Evolutionary conservation across 164 flowering plant species (phyloP).

Genomic region (Sextonia rubra): DNA sequence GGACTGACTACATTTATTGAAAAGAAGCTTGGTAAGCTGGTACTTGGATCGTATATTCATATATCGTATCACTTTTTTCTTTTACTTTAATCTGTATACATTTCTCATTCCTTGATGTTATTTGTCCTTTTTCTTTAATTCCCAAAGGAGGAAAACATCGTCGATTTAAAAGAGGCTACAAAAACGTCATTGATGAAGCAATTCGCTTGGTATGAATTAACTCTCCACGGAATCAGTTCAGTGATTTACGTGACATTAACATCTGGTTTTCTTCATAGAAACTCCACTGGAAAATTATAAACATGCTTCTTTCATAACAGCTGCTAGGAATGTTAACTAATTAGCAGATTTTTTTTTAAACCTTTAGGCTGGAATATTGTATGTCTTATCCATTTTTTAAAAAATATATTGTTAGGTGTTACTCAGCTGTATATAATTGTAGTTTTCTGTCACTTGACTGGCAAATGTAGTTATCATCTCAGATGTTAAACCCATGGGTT

Average conservation of each 20-base stretch:
- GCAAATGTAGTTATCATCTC: background rate
- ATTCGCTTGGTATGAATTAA: conserved; percentile 74
- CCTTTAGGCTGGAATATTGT: background rate
- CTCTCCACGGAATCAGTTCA: background rate
- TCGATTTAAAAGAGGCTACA: conserved; percentile 95
- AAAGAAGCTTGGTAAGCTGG: conserved; percentile 74
- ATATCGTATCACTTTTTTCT: background rate
- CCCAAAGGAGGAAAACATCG: conserved; percentile 86
- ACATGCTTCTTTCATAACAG: background rate
- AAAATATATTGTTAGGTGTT: background rate
- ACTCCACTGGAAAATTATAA: background rate
- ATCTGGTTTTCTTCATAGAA: background rate
- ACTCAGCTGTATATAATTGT: background rate
- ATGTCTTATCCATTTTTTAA: background rate
- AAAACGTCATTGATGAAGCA: conserved; percentile 98
- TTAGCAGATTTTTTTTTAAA: background rate
- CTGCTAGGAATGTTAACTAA: background rate
- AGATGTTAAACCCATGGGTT: background rate
- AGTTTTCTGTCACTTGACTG: background rate
- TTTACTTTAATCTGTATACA: background rate
- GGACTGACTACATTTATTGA: conserved; percentile 90
- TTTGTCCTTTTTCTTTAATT: conserved; percentile 15
- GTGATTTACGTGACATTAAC: conserved; percentile 1
- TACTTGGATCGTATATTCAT: background rate
- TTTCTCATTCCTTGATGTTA: conserved; percentile 1